Conservation (phyloP, 2,329 filamentous ascomycete species). For the Hymenoscyphus infarciens region DNA sequence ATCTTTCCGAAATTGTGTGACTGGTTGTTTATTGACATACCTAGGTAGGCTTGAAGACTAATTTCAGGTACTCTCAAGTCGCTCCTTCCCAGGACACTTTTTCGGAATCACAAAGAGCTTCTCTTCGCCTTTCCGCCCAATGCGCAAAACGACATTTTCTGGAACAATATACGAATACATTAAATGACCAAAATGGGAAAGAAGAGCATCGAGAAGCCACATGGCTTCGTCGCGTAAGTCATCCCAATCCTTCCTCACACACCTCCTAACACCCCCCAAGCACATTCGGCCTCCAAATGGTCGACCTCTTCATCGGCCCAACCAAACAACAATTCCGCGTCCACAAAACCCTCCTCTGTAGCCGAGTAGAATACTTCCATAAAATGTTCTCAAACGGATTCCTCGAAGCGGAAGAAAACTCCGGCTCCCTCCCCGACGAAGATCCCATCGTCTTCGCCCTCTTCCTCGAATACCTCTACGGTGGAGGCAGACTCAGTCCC, state of each 20-base stretch:
- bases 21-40: neutral
- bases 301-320: constrained; percentile 14
- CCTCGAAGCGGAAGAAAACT: constrained; percentile 13
- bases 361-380: constrained; percentile 19
- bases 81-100: neutral
- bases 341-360: constrained; percentile 19
- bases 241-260: neutral
- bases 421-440: constrained; percentile 18
- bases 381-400: constrained; percentile 22
- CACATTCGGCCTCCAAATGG: constrained; percentile 13
- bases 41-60: neutral
- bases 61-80: neutral
- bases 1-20: neutral
- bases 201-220: neutral
- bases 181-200: constrained; percentile 5
- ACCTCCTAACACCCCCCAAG: constrained; percentile 9
- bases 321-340: constrained; percentile 13
- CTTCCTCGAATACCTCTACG: constrained; percentile 21
- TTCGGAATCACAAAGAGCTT: neutral
- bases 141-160: neutral
- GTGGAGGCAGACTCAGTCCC: constrained; percentile 3
- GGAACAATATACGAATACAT: neutral
- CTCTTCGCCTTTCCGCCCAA: neutral
- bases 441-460: constrained; percentile 18
- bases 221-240: constrained; percentile 10